Evolutionary conservation across 163 green algal species (phyloP).

Genomic region (Smithsoniella earleae): DNA sequence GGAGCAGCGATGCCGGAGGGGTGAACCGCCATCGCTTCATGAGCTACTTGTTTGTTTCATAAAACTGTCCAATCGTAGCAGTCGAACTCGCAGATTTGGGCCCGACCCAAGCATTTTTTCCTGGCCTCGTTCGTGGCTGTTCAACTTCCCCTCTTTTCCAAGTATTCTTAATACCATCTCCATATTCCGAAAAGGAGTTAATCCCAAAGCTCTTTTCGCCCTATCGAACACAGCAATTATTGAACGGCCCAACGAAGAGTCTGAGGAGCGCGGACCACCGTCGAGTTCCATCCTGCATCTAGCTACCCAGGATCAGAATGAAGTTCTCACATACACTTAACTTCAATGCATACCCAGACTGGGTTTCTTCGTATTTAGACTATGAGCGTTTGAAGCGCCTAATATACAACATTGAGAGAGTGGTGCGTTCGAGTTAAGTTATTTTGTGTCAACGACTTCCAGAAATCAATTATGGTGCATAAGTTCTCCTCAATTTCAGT

Average conservation of each 20-base stretch:
- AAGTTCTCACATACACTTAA: conserved; percentile 44
- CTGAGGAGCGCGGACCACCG: no score
- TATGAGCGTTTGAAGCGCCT: conserved; percentile 55
- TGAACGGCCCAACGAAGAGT: no score
- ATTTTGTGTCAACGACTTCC: not conserved
- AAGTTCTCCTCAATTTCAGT: conserved; percentile 3
- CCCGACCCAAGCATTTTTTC: no score
- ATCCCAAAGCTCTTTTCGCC: no score
- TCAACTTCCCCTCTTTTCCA: not conserved
- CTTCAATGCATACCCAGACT: conserved; percentile 48
- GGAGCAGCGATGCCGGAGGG: no score
- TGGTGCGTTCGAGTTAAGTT: conserved; percentile 32
- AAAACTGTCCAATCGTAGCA: no score
- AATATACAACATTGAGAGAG: conserved; percentile 43
- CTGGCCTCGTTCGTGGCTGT: no score
- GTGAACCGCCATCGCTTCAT: no score
- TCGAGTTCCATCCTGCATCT: no score
- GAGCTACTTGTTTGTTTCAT: no score
- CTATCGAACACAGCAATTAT: no score
- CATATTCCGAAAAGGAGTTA: not conserved
- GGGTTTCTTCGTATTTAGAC: conserved; percentile 50
- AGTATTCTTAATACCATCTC: not conserved
- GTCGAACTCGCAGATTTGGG: no score
- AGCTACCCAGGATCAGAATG: conserved; percentile 33
- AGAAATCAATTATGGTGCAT: not conserved